phyloP scores from a whole-genome alignment of 192 early-diverging fungal species.

The Coemansia sp. region DNA sequence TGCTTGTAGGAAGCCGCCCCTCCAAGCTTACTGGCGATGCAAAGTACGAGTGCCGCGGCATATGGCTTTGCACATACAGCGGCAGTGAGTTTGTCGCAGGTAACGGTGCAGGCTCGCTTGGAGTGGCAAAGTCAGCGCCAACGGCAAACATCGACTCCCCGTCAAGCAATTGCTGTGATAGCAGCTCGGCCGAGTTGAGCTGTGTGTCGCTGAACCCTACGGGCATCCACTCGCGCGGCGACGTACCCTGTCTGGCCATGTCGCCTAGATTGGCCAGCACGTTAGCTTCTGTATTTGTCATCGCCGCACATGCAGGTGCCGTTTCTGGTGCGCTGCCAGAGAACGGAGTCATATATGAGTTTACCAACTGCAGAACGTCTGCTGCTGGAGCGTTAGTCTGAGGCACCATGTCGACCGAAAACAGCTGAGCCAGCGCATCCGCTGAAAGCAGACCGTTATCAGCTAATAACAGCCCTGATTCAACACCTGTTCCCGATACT shows the following conservation, averaged over 20 bases:
- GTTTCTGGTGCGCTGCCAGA: constrained; percentile 11
- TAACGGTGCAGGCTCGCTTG: neutral
- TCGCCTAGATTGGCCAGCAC: constrained; percentile 46
- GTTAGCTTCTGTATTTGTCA: constrained; percentile 37
- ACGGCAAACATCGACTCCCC: constrained; percentile 30
- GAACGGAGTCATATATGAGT: constrained; percentile 46
- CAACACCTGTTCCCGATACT: neutral
- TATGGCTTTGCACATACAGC: constrained; percentile 2
- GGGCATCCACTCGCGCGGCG: constrained; percentile 30
- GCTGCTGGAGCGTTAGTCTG: constrained; percentile 21
- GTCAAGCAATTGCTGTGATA: constrained; percentile 25
- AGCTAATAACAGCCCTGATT: neutral
- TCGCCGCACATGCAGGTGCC: constrained; percentile 22
- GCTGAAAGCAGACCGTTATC: constrained; percentile 23
- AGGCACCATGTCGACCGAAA: constrained; percentile 52
- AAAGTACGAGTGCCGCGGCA: neutral
- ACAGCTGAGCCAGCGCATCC: constrained; percentile 32
- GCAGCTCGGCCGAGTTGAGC: neutral
- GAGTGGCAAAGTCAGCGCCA: constrained; percentile 5
- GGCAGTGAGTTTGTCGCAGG: constrained; percentile 6
- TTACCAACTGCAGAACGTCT: constrained; percentile 37
- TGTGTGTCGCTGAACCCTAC: constrained; percentile 20
- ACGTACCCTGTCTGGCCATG: constrained; percentile 14
- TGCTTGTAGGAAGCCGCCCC: neutral
- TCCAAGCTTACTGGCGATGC: neutral